Percentiles rank a stretch among this genome's conserved stretches.
phyloP scores from a whole-genome alignment of 2,329 filamentous ascomycete species.

The Aspergillus glaucus region DNA sequence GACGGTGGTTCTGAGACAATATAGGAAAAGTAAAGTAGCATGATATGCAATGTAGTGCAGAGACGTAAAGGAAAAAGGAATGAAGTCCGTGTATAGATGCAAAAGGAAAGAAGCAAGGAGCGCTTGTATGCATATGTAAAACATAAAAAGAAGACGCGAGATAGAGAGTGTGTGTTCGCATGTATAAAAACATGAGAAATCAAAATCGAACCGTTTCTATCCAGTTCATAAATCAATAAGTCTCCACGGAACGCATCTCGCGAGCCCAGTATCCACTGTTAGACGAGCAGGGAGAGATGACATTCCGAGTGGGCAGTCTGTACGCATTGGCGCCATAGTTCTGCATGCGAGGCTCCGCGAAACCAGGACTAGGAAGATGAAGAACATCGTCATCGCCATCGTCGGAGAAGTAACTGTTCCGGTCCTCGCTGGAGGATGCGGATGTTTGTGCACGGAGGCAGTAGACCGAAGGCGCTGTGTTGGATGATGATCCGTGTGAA shows the following conservation, averaged over 20 bases:
- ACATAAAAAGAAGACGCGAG: neutral
- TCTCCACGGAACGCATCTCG: constrained; percentile 19
- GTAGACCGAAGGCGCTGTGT: constrained; percentile 21
- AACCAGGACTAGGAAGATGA: constrained; percentile 24
- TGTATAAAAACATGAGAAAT: neutral
- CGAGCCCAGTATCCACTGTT: constrained; percentile 8
- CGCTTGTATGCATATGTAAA: neutral
- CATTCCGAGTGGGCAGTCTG: constrained; percentile 13
- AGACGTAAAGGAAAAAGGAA: neutral
- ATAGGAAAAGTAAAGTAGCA: neutral
- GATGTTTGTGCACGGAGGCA: constrained; percentile 30
- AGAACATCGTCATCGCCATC: constrained; percentile 31
- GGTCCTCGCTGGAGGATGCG: constrained; percentile 14
- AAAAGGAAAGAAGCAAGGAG: neutral
- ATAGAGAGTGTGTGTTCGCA: neutral
- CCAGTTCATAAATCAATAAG: constrained; percentile 11
- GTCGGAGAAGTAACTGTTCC: constrained; percentile 10
- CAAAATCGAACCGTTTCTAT: no score
- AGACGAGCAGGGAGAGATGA: constrained; percentile 2
- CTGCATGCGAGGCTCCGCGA: constrained; percentile 23
- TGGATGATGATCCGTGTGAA: constrained; percentile 4
- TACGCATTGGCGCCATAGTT: constrained; percentile 23
- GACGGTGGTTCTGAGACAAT: neutral
- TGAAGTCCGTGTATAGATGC: neutral
- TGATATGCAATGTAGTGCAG: no score